Conservation (phyloP, 2,329 filamentous ascomycete genomes). For the Lasiodiplodia theobromae region DNA sequence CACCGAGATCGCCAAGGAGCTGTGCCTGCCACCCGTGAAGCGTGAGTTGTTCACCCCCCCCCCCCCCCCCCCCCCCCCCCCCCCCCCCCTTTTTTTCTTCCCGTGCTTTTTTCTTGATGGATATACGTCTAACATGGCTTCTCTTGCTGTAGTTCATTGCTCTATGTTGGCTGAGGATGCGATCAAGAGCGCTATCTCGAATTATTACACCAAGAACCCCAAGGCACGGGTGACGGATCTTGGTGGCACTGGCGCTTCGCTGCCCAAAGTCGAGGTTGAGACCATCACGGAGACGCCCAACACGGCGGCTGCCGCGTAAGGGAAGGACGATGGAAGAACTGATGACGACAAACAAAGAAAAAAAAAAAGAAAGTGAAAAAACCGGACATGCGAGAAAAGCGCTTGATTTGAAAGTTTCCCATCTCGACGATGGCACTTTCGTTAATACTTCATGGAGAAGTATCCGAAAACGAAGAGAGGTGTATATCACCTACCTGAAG, state of each 20-base stretch:
- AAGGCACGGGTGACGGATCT: constrained; percentile 76
- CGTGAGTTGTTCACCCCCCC: constrained; percentile 65
- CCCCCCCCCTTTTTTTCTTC: too few relatives aligned
- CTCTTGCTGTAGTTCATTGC: constrained; percentile 72
- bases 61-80: background rate
- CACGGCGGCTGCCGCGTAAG: constrained; percentile 20
- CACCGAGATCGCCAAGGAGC: constrained; percentile 96
- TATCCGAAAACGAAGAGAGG: background rate
- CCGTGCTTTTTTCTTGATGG: background rate
- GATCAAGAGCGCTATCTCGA: constrained; percentile 88
- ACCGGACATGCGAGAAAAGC: background rate
- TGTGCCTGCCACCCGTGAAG: constrained; percentile 88
- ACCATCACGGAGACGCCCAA: constrained; percentile 50
- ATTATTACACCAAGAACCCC: constrained; percentile 92
- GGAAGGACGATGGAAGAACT: background rate
- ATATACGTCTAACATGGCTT: background rate
- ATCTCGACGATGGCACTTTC: constrained; percentile 6
- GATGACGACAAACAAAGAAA: background rate
- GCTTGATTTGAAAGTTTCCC: background rate
- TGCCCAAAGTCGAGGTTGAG: constrained; percentile 71
- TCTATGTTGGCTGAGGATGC: constrained; percentile 92
- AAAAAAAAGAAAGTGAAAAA: background rate
- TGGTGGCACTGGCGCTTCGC: constrained; percentile 73
- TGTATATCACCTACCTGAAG: background rate
- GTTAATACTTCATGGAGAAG: background rate